Percentiles rank a stretch among this genome's conserved stretches.
Conservation (phyloP, 176 grass and related monocot species). For the Paspalum vaginatum region DNA sequence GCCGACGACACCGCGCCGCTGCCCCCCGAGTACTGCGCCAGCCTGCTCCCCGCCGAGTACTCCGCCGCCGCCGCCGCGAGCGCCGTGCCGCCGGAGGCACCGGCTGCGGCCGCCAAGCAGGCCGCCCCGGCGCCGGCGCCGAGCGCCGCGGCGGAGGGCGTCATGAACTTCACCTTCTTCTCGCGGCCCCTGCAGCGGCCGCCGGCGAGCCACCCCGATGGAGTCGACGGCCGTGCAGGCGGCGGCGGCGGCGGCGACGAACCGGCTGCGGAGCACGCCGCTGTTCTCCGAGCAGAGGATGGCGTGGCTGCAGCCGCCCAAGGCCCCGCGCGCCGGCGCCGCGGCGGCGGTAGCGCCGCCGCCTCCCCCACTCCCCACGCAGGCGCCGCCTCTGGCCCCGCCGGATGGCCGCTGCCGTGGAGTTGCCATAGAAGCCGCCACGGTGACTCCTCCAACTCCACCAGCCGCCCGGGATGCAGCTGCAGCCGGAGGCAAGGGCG, state of each 20-base stretch:
- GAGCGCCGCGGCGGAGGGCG: background rate
- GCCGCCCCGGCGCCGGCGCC: background rate
- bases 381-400: background rate
- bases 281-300: conserved; percentile 61
- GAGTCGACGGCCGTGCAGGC: conserved; percentile 45
- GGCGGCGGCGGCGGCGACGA: conserved; percentile 27
- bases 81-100: background rate
- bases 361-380: background rate
- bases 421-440: background rate
- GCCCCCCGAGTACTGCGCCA: conserved; percentile 46
- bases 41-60: conserved; percentile 26
- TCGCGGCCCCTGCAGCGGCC: conserved; percentile 43
- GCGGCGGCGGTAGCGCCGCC: background rate
- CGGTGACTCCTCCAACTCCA: background rate
- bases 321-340: background rate
- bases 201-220: background rate
- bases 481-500: background rate
- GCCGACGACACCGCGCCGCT: conserved; percentile 43
- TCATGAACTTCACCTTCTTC: conserved; percentile 65
- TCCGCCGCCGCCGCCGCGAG: background rate
- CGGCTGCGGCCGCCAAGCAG: background rate
- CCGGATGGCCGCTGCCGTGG: background rate
- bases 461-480: background rate
- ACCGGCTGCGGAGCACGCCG: conserved; percentile 43
- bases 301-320: conserved; percentile 58